These are phyloP conservation scores for Talaromyces funiculosus DNA, from an alignment of 2,329 filamentous ascomycete species.

Conservation along the genomic window DNA sequence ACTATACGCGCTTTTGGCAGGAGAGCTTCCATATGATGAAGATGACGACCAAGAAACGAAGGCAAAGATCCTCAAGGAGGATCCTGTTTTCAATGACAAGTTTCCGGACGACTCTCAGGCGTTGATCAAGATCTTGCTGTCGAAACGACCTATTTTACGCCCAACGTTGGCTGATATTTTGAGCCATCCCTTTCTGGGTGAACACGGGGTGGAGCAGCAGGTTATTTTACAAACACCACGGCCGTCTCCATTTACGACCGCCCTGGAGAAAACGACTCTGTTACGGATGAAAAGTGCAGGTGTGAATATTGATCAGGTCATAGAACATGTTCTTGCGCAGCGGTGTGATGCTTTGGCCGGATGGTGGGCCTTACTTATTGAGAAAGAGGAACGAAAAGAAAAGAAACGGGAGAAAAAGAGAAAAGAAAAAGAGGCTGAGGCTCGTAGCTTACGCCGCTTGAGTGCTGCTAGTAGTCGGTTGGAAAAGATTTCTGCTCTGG, in stretches of 20 bases:
- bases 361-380: slow-evolving; percentile 92
- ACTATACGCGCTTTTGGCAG: slow-evolving; percentile 74
- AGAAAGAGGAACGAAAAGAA: slow-evolving; percentile 90
- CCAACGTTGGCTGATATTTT: slow-evolving; percentile 81
- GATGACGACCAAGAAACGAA: slow-evolving; percentile 88
- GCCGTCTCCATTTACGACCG: slow-evolving; percentile 74
- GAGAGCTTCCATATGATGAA: slow-evolving; percentile 87
- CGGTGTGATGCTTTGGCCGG: slow-evolving; percentile 85
- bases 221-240: slow-evolving; percentile 79
- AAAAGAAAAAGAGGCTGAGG: slow-evolving; percentile 76
- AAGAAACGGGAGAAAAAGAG: slow-evolving; percentile 72
- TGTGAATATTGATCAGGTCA: slow-evolving; percentile 87
- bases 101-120: slow-evolving; percentile 72
- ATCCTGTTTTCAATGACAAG: slow-evolving; percentile 77
- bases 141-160: slow-evolving; percentile 79
- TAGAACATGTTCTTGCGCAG: slow-evolving; percentile 87
- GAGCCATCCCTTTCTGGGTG: slow-evolving; percentile 77
- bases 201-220: slow-evolving; percentile 82
- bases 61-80: slow-evolving; percentile 73
- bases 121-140: slow-evolving; percentile 73
- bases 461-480: slow-evolving; percentile 86
- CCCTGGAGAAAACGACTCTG: slow-evolving; percentile 82
- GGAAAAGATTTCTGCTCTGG: slow-evolving; percentile 70
- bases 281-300: slow-evolving; percentile 90
- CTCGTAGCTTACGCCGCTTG: slow-evolving; percentile 70